Evolutionary conservation across 345 rosid genomes (phyloP).

Genomic region (Salix caprea): DNA sequence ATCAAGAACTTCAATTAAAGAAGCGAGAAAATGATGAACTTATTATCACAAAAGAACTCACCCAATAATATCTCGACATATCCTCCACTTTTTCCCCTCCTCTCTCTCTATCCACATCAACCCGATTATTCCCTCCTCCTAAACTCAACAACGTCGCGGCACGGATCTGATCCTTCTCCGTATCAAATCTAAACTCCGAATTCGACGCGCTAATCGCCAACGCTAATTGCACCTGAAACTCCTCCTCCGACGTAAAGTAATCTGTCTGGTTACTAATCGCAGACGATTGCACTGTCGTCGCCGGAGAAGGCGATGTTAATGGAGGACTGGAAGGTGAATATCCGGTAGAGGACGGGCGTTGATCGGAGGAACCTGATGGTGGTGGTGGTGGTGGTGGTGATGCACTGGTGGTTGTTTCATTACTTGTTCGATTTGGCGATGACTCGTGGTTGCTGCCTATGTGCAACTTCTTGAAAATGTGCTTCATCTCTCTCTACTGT

Average conservation of each 20-base stretch:
- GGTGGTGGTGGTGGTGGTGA: constrained; percentile 18
- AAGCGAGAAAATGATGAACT: not conserved
- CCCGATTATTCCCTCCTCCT: constrained; percentile 41
- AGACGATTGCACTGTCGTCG: constrained; percentile 4
- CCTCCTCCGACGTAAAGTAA: constrained; percentile 85
- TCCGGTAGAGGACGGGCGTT: constrained; percentile 27
- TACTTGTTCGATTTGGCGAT: constrained; percentile 57
- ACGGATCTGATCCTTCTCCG: constrained; percentile 93
- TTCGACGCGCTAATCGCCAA: constrained; percentile 92
- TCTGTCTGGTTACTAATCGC: constrained; percentile 31
- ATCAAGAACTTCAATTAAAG: not conserved
- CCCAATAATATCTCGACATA: constrained; percentile 93
- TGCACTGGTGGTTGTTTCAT: not conserved
- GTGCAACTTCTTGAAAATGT: constrained; percentile 94
- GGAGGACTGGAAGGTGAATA: constrained; percentile 47
- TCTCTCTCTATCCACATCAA: constrained; percentile 50
- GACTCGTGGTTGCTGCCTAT: constrained; percentile 66
- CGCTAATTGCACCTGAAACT: constrained; percentile 91
- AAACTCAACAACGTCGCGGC: constrained; percentile 69
- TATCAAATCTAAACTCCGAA: constrained; percentile 58
- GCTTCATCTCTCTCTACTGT: constrained; percentile 50
- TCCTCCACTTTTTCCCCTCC: constrained; percentile 60
- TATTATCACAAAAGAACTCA: constrained; percentile 28
- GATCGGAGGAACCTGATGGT: constrained; percentile 44
- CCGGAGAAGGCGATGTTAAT: constrained; percentile 31